A percentile compares a stretch with the other conserved stretches of the same genome.
Conservation (phyloP, 1,284 basidiomycete species). For the Blastosporella zonata region DNA sequence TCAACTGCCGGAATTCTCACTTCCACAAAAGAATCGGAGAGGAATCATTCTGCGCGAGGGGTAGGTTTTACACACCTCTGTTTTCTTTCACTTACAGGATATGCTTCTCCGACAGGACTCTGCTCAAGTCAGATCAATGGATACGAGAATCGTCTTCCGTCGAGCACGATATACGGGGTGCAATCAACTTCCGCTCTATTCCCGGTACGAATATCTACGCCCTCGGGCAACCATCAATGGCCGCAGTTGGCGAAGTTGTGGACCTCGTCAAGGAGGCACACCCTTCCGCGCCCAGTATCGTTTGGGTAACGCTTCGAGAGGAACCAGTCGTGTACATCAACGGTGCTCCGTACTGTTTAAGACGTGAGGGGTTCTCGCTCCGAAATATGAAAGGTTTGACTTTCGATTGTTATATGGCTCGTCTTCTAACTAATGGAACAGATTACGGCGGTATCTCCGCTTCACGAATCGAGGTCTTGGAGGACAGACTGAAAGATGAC, state of each 20-base stretch:
- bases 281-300: constrained; percentile 60
- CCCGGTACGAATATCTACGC: constrained; percentile 86
- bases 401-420: neutral
- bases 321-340: constrained; percentile 97
- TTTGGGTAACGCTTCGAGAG: constrained; percentile 93
- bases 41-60: constrained; percentile 90
- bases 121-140: constrained; percentile 94
- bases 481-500: constrained; percentile 90
- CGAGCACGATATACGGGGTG: constrained; percentile 78
- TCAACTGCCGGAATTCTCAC: neutral
- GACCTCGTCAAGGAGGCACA: constrained; percentile 62
- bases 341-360: constrained; percentile 76
- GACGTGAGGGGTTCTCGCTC: constrained; percentile 77
- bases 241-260: constrained; percentile 87
- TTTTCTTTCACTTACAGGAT: constrained; percentile 5
- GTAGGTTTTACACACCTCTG: constrained; percentile 37
- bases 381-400: constrained; percentile 80
- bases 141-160: constrained; percentile 64
- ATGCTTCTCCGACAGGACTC: constrained; percentile 63
- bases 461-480: constrained; percentile 82
- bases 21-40: constrained; percentile 65
- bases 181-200: constrained; percentile 92
- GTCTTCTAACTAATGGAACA: constrained; percentile 24
- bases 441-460: constrained; percentile 94
- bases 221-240: constrained; percentile 88